A percentile compares a stretch with the other conserved stretches of the same genome.
These are phyloP conservation scores for Penicillium cataractarum DNA, from an alignment of 495 filamentous ascomycete genomes.

Conservation along the genomic window DNA sequence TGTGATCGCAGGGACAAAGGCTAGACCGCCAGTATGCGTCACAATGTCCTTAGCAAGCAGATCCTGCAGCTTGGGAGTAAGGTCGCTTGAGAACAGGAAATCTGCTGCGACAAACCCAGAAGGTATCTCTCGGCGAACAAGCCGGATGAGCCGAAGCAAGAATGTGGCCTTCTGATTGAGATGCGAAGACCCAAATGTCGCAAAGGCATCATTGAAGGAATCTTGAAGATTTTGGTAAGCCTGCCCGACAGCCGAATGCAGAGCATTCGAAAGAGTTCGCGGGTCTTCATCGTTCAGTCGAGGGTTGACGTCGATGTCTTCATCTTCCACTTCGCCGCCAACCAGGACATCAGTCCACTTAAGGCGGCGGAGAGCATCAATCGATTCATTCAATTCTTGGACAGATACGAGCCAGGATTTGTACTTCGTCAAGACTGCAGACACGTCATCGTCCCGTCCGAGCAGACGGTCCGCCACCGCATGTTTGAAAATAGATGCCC, in stretches of 20 bases:
- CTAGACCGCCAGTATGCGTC: conserved; percentile 14
- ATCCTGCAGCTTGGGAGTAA: conserved; percentile 61
- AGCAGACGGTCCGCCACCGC: conserved; percentile 55
- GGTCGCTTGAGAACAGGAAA: conserved; percentile 43
- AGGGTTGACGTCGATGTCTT: conserved; percentile 62
- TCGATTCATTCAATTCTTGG: conserved; percentile 58
- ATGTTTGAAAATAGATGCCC: conserved; percentile 58
- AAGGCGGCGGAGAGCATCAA: conserved; percentile 66
- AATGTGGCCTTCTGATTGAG: conserved; percentile 65
- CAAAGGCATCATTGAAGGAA: conserved; percentile 52
- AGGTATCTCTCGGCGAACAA: conserved; percentile 70
- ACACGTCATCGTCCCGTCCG: conserved; percentile 68
- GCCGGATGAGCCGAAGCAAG: conserved; percentile 74
- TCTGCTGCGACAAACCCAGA: conserved; percentile 38
- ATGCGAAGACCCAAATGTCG: conserved; percentile 43
- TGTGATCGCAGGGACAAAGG: conserved; percentile 14
- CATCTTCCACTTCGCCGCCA: conserved; percentile 71
- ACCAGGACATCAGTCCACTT: conserved; percentile 81
- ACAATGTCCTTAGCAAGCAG: conserved; percentile 49
- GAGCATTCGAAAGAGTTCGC: conserved; percentile 59
- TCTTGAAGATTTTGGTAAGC: conserved; percentile 64
- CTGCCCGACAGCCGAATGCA: conserved; percentile 57
- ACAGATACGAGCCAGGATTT: conserved; percentile 69
- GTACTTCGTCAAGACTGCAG: conserved; percentile 61
- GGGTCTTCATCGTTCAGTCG: conserved; percentile 77